Evolutionary conservation across 169 alveolate genomes (phyloP), one percentile per base, ranked within the genome.

Genomic region (Plasmodium knowlesi): DNA sequence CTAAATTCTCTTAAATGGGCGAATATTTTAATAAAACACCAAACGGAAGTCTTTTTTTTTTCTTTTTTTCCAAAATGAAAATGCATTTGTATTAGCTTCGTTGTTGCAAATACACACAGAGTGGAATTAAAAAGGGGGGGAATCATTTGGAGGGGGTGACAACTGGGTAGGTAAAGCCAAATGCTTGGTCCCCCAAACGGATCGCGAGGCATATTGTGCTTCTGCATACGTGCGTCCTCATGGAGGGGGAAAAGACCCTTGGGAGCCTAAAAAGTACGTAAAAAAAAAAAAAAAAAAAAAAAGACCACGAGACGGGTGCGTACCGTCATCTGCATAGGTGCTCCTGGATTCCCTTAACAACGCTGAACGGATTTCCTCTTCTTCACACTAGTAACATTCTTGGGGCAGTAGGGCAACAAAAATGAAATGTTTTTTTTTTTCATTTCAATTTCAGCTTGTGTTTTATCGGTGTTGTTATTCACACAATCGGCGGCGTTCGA

Each of bases 401-500:
- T 89, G 43, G 94, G 94, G 73, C 91, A 89, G 30, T 79, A 89
- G 22, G 91, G 90, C n/a, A 89, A 50, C 32, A 89, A 80, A 80
- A 89, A 89, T 39, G 70, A 22, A 61, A 25, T 80, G 70, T 78
- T 81, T 61, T 78, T 79, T 89, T 79, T 79, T 79, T 67, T 79
- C 25, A 74, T 70, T 74, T 86, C 61, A 10, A 74, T 70, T 74
- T 86, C 61, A 10, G 85, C n/a, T 10, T 22, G 22, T 0, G 67
- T 54, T n/a, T 37, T 85, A 50, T 70, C 81, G 37, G 54, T 6
- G 34, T 81, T 50, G 43, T 46, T 81, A 43, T 43, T 43, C 22
- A 34, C 16, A 81, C 71, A 28, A 22, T 67, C 14, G 76, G 39
- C n/a, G 76, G 2, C 37, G 37, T 67, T 67, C 14, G 30, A 14